Evolutionary conservation across 2,329 filamentous ascomycete species (phyloP).

Genomic region (Trichoderma koningii): DNA sequence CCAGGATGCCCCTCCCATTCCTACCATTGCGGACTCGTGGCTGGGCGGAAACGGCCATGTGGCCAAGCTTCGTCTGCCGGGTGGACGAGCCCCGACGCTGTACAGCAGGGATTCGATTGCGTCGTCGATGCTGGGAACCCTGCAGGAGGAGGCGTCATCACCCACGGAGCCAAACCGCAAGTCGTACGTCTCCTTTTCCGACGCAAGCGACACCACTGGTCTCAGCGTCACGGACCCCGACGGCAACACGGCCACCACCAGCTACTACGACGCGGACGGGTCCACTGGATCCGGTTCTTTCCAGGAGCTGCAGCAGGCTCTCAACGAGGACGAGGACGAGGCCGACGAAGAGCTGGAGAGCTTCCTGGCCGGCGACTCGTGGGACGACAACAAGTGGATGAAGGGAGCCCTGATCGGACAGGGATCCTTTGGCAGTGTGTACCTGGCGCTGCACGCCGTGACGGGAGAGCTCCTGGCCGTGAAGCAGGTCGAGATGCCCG

Average conservation of each 20-base stretch:
- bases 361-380: slow-evolving; percentile 89
- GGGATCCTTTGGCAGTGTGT: slow-evolving; percentile 94
- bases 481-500: slow-evolving; percentile 94
- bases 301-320: slow-evolving; percentile 79
- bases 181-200: slow-evolving; percentile 88
- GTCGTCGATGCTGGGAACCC: slow-evolving; percentile 83
- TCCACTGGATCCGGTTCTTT: slow-evolving; percentile 73
- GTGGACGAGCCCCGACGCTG: slow-evolving; percentile 45
- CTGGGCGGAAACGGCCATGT: slow-evolving; percentile 55
- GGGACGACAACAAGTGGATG: slow-evolving; percentile 99
- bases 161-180: slow-evolving; percentile 85
- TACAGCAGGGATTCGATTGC: slow-evolving; percentile 82
- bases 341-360: slow-evolving; percentile 85
- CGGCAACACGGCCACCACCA: slow-evolving; percentile 68
- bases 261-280: slow-evolving; percentile 81
- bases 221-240: slow-evolving; percentile 78
- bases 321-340: slow-evolving; percentile 90
- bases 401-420: slow-evolving; percentile 96
- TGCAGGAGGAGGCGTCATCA: slow-evolving; percentile 88
- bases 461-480: slow-evolving; percentile 97
- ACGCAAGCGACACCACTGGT: slow-evolving; percentile 69
- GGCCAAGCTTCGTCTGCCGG: slow-evolving; percentile 49
- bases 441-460: slow-evolving; percentile 89
- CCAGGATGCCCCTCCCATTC: slow-evolving; percentile 90
- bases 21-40: slow-evolving; percentile 94